Evolutionary conservation across 805 yeast species (phyloP), one percentile per base, ranked within the genome.

Genomic region (Candida pseudoglaebosa): DNA sequence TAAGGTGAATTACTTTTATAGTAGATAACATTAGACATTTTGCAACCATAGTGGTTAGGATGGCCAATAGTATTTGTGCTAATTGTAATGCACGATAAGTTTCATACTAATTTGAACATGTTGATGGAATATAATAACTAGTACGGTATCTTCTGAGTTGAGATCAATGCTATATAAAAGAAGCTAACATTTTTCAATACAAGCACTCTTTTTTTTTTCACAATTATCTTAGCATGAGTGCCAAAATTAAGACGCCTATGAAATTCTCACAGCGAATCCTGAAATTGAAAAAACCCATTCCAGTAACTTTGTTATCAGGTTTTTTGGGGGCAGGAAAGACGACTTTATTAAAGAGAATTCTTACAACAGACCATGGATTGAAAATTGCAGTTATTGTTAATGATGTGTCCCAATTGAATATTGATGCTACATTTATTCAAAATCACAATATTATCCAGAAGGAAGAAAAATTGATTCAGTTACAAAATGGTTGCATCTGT

Each of bases 401-500:
- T 44, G 77, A 71, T 48, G 57, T 71, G 52, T 65, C 75, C 5
- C 53, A 58, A 24, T 47, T 69, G 30, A 71, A 71, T 45, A 63
- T 71, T 17, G 76, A 71, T 47, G 74, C 74, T 2, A 52, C 62
- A 3, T 49, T 71, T 19, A 57, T 71, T 20, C 52, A 57, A 34
- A 49, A 61, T 34, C 73, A 70, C 48, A 63, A 57, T 29, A 65
- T 68, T 17, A 59, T 64, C 16, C 56, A 63, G 37, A 66, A 57
- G 36, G 61, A 70, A 40, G 75, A 71, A 43, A 68, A 70, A 40
- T 45, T 71, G 32, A 61, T 71, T 24, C 73, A 70, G 42, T 48
- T 71, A 16, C 75, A 70, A 43, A 71, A 71, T 41, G 76, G 76
- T 4, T 71, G 76, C 42, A 71, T 71, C 21, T 71, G 76, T 40